Evolutionary conservation across 2,329 filamentous ascomycete genomes (phyloP), one percentile per base, ranked within the genome.

Genomic region (Lachnellula willkommii): DNA sequence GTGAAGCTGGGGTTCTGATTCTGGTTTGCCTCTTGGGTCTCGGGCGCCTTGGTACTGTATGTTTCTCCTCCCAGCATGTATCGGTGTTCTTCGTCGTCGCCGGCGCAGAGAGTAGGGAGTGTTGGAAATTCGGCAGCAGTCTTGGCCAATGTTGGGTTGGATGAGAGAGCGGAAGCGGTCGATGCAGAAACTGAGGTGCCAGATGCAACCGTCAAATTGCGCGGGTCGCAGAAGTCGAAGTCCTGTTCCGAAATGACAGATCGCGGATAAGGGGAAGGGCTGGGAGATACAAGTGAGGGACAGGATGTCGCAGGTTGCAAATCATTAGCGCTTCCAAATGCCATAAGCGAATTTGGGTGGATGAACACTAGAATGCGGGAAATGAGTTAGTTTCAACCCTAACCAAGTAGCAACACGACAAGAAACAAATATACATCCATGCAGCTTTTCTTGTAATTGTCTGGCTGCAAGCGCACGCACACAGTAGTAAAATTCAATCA

Each of bases 151-250:
- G 76, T 54, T 46, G 60, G 55, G 43, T 50, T 62, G 51, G 66
- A 63, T 49, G 51, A 54, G 46, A 50, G 32, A 63, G 60, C 24
- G 22, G 45, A 32, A 32, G 45, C n/a, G 22, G 24, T 47, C 24
- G 22, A 22, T n/a, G 42, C 20, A 24, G 42, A 45, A 20, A 20
- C 50, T 61, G 65, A 54, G 56, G 79, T 59, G 76, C 72, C 53
- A 78, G 73, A 67, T 76, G 70, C 74, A 42, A 96, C 89, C 20
- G 89, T 95, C 61, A 96, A 77, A 69, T 95, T 90, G 68, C 92
- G 86, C 36, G 93, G 92, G 70, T 96, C 92, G 73, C 93, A 96
- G 72, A 94, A 95, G 74, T 90, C 87, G 64, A 90, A 80, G 71
- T 90, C 87, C 59, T 68, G 66, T 68, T 90, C 87, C 2, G 84